Base-by-base conservation (phyloP, 768 basidiomycete genomes). In the Leccinum subgranulosum region DNA sequence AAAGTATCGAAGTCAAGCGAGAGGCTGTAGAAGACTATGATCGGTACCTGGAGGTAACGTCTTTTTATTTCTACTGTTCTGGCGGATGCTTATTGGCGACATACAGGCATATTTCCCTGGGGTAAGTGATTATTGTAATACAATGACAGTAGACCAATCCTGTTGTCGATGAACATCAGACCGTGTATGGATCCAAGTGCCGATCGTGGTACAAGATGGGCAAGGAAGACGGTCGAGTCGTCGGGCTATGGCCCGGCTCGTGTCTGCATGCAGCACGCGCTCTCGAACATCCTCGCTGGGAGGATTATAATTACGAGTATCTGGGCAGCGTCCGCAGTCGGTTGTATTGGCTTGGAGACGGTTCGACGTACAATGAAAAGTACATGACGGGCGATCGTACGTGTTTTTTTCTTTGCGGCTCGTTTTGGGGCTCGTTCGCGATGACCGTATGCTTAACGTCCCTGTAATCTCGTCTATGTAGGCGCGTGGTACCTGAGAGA, bases 161-260 rank as follows among this genome's bases (percentile, higher is more conserved):
- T 27, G 17, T n/a, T 51, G 21, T 23, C 47, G 12, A 75, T 56
- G 12, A 10, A 23, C 10, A 12, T 9, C 54, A 84, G 81, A 84
- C 83, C 4, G 83, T 86, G 2, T 86, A 80, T 65, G 76, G 79
- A 34, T 75, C 79, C 49, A 81, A 80, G 58, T 86, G 84, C 62
- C 72, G 78, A 14, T 83, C 83, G 19, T 88, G 86, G 85, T 86
- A 86, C 64, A 86, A 86, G 64, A 75, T 71, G 45, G 84, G 83
- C 4, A 81, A 80, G 60, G 79, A 80, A 60, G 81, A 68, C 12
- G 84, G 85, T 2, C 77, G 81, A 2, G 73, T 86, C 6, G 77
- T 79, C 21, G 83, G 76, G 1, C 72, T 87, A 5, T 87, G 83
- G 83, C 85, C 86, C 15, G 83, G 84, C 6, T 84, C 84, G 0